These are phyloP conservation scores for Pseudogymnoascus sp. DNA, from an alignment of 2,329 filamentous ascomycete genomes.

Conservation along the genomic window DNA sequence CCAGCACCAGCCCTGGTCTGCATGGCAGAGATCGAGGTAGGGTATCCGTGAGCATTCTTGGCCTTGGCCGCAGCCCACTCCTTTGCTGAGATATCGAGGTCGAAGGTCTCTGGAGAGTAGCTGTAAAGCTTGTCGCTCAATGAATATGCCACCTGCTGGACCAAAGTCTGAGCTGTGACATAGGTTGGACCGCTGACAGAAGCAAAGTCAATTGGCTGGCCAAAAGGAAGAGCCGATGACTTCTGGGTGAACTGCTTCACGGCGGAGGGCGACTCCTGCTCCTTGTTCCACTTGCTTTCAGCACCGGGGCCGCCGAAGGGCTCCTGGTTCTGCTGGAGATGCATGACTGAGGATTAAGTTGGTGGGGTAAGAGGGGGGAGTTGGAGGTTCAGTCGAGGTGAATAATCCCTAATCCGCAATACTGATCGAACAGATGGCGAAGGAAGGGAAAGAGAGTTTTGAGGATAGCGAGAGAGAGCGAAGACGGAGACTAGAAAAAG, in stretches of 20 bases:
- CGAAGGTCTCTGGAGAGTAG: slow-evolving; percentile 89
- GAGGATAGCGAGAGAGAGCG: slow-evolving; percentile 4
- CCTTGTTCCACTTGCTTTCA: slow-evolving; percentile 25
- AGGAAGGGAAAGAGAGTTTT: slow-evolving; percentile 5
- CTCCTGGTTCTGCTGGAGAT: slow-evolving; percentile 16
- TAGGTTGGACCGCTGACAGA: slow-evolving; percentile 82
- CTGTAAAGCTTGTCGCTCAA: slow-evolving; percentile 96
- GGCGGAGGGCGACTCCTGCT: slow-evolving; percentile 19
- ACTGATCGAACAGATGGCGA: background rate
- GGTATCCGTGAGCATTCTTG: slow-evolving; percentile 73
- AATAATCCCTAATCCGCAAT: slow-evolving; percentile 1
- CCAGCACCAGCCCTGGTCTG: slow-evolving; percentile 87
- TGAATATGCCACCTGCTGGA: slow-evolving; percentile 92
- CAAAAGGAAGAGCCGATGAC: slow-evolving; percentile 50
- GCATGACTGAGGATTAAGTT: background rate
- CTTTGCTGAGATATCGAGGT: slow-evolving; percentile 75
- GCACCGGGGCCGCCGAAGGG: slow-evolving; percentile 23
- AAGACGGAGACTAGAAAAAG: slow-evolving; percentile 18
- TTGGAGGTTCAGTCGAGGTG: background rate
- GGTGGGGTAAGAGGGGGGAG: background rate
- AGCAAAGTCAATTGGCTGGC: slow-evolving; percentile 44
- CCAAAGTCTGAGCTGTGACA: slow-evolving; percentile 81
- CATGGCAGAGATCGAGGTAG: slow-evolving; percentile 68
- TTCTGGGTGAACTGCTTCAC: slow-evolving; percentile 23
- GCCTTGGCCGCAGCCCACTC: slow-evolving; percentile 64